A percentile compares a stretch with the other conserved stretches of the same genome.
Evolutionary conservation across 2,329 filamentous ascomycete species (phyloP).

Genomic region (Diaporthe australafricana): DNA sequence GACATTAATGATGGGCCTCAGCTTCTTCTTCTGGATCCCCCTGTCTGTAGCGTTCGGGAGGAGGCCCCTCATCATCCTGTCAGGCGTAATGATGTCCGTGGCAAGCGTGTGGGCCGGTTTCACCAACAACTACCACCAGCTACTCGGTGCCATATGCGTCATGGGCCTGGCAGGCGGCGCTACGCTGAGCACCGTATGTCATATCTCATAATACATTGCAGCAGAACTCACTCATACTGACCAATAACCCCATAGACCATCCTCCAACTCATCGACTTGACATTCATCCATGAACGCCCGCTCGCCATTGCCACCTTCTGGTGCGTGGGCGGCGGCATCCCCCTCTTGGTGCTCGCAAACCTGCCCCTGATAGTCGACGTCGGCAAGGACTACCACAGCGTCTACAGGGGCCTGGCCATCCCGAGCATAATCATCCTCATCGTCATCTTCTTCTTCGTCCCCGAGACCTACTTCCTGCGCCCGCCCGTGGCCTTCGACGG

Average conservation of each 20-base stretch:
- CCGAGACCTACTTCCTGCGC: conserved; percentile 55
- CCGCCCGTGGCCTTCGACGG: conserved; percentile 55
- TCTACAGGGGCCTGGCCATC: conserved; percentile 48
- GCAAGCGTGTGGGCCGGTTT: conserved; percentile 45
- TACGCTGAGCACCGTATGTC: conserved; percentile 45
- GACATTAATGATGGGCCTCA: conserved; percentile 49
- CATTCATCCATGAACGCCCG: conserved; percentile 52
- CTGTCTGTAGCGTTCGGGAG: conserved; percentile 51
- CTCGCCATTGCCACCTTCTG: conserved; percentile 49
- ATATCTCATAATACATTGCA: not conserved
- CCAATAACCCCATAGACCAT: conserved; percentile 42
- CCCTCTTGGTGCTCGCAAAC: conserved; percentile 42
- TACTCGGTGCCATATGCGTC: conserved; percentile 46
- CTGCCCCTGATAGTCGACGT: conserved; percentile 44
- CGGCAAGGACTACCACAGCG: conserved; percentile 46
- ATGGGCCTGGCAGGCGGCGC: conserved; percentile 49
- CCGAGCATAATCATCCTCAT: conserved; percentile 43
- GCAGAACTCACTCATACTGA: conserved; percentile 14
- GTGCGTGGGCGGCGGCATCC: conserved; percentile 44
- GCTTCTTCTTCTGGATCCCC: conserved; percentile 51
- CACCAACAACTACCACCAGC: conserved; percentile 42
- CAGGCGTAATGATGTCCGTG: conserved; percentile 43
- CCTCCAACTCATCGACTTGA: conserved; percentile 51
- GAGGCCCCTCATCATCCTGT: conserved; percentile 49
- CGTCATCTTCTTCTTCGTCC: conserved; percentile 46